Base-by-base conservation (phyloP, 2,329 filamentous ascomycete genomes). In the Diaporthe sp. region DNA sequence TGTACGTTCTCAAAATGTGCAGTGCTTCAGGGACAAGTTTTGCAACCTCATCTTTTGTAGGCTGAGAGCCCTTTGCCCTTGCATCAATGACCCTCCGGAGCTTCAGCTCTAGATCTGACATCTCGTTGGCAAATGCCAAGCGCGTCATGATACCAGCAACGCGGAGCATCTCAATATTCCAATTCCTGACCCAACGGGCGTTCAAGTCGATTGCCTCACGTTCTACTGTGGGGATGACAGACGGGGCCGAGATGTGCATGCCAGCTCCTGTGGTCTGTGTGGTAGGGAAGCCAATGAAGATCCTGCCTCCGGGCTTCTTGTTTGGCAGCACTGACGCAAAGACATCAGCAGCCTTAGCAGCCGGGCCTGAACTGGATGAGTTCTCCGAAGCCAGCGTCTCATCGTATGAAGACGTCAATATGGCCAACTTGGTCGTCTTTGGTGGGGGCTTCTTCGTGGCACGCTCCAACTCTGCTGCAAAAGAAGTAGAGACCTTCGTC, bases 241-340 rank as follows among this genome's bases (percentile, higher is more conserved):
- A 98, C 1, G 96, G 97, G 0, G 97, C 97, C 17, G 96, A 98
- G 42, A 99, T 94, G 83, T 99, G 97, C 82, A 97, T 94, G 22
- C 96, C 94, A 39, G 96, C 92, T 73, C 96, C 97, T 0, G 97
- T 99, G 0, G 97, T 99, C 85, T 99, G 97, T 79, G 96, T 96
- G 1, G 97, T 99, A 4, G 97, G 96, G 81, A 99, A 99, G 0
- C 97, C 97, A 81, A 99, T 99, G 81, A 98, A 99, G 73, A 99
- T 94, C 72, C 95, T 93, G 9, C 97, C 97, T 12, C 91, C 91
- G 0, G 90, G 90, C 79, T 94, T 94, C 83, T 95, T 97, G 74
- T 91, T 95, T 3, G 97, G 97, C 7, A 98, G 85, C 1, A 99
- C 96, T 1, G 96, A 97, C 1, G 94, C 91, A 83, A 99, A 98